phyloP scores from a whole-genome alignment of 176 grass and related monocot species.

The Oropetium thomaeum region DNA sequence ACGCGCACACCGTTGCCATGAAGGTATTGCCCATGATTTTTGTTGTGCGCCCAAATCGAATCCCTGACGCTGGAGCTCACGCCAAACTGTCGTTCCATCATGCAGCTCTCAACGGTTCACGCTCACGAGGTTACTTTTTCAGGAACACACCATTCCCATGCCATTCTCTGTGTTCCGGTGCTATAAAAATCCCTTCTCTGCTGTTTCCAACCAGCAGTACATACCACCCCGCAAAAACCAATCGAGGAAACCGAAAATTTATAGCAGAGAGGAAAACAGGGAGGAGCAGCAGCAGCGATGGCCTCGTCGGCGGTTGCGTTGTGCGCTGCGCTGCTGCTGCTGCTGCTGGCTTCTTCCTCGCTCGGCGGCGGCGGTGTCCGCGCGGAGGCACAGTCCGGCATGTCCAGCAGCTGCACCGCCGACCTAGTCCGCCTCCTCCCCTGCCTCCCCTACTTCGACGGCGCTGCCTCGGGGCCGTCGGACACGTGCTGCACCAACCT shows the following conservation, averaged over 20 bases:
- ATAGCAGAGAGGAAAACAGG: neutral
- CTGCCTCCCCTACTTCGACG: slow-evolving; percentile 54
- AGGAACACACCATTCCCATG: too few species aligned
- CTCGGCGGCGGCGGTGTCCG: neutral
- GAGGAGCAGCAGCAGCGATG: slow-evolving; percentile 19
- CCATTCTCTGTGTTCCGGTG: neutral
- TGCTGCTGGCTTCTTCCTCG: neutral
- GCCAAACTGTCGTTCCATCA: slow-evolving; percentile 12
- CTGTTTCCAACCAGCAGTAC: neutral
- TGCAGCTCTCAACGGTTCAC: slow-evolving; percentile 12
- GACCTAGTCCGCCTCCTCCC: slow-evolving; percentile 57
- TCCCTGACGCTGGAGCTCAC: slow-evolving; percentile 28
- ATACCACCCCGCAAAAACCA: neutral
- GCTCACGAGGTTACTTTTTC: too few species aligned
- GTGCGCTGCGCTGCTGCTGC: slow-evolving; percentile 10
- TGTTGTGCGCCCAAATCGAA: slow-evolving; percentile 24
- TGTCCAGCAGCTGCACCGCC: slow-evolving; percentile 33
- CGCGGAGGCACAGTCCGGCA: slow-evolving; percentile 1
- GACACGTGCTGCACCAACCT: slow-evolving; percentile 76
- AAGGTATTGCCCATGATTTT: neutral
- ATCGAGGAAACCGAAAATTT: neutral
- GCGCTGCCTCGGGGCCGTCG: slow-evolving; percentile 31
- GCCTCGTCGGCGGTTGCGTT: neutral
- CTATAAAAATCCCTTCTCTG: slow-evolving; percentile 21
- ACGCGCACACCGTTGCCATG: slow-evolving; percentile 24